Evolutionary conservation across 164 flowering plant species (phyloP), one percentile per base, ranked within the genome.

Genomic region (Stephania japonica): DNA sequence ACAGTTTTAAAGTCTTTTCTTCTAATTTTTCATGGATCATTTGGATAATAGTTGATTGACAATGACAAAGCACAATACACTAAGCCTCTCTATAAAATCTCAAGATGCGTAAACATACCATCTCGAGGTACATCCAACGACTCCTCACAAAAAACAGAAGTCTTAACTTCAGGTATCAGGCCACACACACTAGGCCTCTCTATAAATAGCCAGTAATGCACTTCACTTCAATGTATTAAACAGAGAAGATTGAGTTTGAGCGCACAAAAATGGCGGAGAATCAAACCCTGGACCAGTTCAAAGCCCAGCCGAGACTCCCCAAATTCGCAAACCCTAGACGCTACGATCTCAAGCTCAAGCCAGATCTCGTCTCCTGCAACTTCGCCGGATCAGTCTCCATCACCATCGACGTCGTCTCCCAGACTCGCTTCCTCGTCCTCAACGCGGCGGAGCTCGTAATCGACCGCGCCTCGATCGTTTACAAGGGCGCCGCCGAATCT

Each of bases 371-470:
- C 19, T 77, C 83, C 11, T 88, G 92, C 74, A 85, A 80, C 12
- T 91, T 91, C 81, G 43, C 83, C 43, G 97, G 94, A 50, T 50
- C 81, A 49, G 88, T 87, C n/a, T 75, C 73, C 2, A 80, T 89
- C 53, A 64, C 72, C 68, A 75, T 89, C 41, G 78, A 76, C 25
- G 77, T 91, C 61, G 73, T 77, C 32, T 68, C 81, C 4, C 78
- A 70, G 47, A 91, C 96, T 26, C 79, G 83, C 53, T 85, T 84
- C 80, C 61, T 91, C 75, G 93, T 89, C 71, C 83, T 90, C 65
- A 89, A 90, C 73, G 83, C 93, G 25, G 81, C 86, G 6, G 90
- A 89, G 2, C 89, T 89, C 32, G 59, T 32, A 11, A 75, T 89
- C 62, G 72, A 76, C 44, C 65, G 70, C 24, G 63, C 18, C 14